These are phyloP conservation scores for Tetrahymena malaccensis DNA, from an alignment of 73 alveolate genomes.

Conservation along the genomic window DNA sequence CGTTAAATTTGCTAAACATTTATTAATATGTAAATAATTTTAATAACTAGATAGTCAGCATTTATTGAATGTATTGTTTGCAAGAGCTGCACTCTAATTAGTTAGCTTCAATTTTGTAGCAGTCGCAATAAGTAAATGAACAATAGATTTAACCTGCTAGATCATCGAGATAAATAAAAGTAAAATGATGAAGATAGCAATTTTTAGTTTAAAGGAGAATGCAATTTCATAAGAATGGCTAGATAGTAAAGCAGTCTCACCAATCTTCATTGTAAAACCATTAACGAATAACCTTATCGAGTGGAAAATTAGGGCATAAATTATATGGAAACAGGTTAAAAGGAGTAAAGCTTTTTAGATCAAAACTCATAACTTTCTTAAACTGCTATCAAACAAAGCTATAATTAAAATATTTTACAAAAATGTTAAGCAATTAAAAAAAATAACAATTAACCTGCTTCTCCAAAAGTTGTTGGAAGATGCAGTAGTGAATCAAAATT, in stretches of 20 bases:
- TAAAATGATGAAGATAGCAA: not conserved
- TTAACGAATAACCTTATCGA: not conserved
- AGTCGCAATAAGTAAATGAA: not conserved
- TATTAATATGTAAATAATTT: no score
- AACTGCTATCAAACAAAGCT: not conserved
- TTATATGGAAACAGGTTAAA: not conserved
- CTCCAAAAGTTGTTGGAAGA: not conserved
- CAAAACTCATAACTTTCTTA: not conserved
- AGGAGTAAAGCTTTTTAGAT: not conserved
- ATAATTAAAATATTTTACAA: no score
- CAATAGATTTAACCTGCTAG: not conserved
- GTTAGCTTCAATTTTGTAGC: not conserved
- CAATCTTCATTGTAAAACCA: not conserved
- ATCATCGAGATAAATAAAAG: not conserved
- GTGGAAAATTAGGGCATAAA: not conserved
- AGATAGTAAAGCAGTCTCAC: not conserved
- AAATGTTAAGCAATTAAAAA: not conserved
- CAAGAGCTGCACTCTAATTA: not conserved
- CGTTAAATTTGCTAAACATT: no score
- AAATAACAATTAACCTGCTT: not conserved
- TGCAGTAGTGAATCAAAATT: not conserved
- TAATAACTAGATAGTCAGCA: not conserved
- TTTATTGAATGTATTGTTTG: not conserved
- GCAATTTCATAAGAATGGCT: not conserved
- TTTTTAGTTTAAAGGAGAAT: not conserved